Evolutionary conservation across 2,329 filamentous ascomycete species (phyloP).

Genomic region (Arthrobotrys pseudoclavata): DNA sequence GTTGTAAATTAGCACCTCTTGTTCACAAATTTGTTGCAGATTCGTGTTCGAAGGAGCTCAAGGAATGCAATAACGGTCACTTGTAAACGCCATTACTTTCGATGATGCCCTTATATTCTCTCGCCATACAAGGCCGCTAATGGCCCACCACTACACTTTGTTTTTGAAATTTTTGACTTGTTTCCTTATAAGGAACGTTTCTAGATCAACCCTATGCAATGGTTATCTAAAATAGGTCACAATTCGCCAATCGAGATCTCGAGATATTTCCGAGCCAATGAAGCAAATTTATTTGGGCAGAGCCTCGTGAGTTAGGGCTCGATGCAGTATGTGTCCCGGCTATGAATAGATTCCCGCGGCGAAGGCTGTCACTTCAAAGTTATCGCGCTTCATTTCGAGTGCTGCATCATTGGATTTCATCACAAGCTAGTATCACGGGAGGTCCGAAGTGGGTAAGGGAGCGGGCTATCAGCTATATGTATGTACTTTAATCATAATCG

Average conservation of each 20-base stretch:
- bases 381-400: background rate
- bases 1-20: conserved; percentile 9
- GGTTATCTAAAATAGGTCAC: background rate
- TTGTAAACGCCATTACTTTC: background rate
- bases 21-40: background rate
- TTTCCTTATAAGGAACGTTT: background rate
- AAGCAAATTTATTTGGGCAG: background rate
- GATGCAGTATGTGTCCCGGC: background rate
- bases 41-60: background rate
- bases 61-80: conserved; percentile 15
- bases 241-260: background rate
- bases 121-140: background rate
- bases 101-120: background rate
- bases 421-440: background rate
- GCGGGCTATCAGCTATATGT: background rate
- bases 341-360: background rate
- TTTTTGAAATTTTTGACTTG: background rate
- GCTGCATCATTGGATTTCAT: background rate
- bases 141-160: background rate
- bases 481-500: background rate
- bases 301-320: background rate
- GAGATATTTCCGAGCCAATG: background rate
- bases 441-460: background rate
- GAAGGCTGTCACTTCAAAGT: background rate
- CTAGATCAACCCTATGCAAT: background rate